A percentile compares a stretch with the other conserved stretches of the same genome.
phyloP scores from a whole-genome alignment of 352 stramenopile species.

The Pythium folliculosum region DNA sequence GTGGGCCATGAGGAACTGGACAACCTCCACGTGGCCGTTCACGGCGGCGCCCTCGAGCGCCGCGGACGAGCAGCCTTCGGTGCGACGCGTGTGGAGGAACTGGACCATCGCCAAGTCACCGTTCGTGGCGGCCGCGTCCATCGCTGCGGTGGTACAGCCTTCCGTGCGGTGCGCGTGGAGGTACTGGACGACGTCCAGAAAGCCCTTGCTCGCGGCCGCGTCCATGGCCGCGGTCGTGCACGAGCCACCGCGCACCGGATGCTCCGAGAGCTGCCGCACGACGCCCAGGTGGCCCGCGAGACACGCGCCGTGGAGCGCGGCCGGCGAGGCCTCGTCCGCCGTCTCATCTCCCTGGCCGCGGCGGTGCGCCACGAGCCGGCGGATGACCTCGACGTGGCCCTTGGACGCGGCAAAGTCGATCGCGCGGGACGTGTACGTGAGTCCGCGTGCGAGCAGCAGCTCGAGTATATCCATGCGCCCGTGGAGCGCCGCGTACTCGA shows the following conservation, averaged over 20 bases:
- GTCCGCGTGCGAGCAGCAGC: constrained; percentile 8
- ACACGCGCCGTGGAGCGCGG: constrained; percentile 18
- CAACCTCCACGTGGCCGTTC: constrained; percentile 38
- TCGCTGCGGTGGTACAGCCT: constrained; percentile 35
- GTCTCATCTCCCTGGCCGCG: not conserved
- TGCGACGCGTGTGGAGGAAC: constrained; percentile 14
- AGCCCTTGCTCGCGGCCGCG: constrained; percentile 28
- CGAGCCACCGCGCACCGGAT: constrained; percentile 23
- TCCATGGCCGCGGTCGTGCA: constrained; percentile 46
- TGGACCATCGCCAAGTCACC: constrained; percentile 17
- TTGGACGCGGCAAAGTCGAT: constrained; percentile 35
- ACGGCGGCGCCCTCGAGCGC: constrained; percentile 31
- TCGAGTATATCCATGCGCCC: constrained; percentile 15
- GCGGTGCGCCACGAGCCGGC: constrained; percentile 12
- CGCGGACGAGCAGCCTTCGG: constrained; percentile 19
- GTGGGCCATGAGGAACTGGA: constrained; percentile 41
- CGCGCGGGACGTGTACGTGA: constrained; percentile 8
- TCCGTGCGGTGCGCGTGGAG: constrained; percentile 34
- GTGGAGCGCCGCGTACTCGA: constrained; percentile 19
- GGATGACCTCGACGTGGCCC: constrained; percentile 36
- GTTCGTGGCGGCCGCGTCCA: constrained; percentile 33
- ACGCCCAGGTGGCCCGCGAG: constrained; percentile 23
- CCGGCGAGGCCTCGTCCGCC: constrained; percentile 7
- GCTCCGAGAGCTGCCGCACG: constrained; percentile 25
- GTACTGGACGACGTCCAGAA: constrained; percentile 32